phyloP scores from a whole-genome alignment of 805 yeast species.

The Kodamaea restingae region DNA sequence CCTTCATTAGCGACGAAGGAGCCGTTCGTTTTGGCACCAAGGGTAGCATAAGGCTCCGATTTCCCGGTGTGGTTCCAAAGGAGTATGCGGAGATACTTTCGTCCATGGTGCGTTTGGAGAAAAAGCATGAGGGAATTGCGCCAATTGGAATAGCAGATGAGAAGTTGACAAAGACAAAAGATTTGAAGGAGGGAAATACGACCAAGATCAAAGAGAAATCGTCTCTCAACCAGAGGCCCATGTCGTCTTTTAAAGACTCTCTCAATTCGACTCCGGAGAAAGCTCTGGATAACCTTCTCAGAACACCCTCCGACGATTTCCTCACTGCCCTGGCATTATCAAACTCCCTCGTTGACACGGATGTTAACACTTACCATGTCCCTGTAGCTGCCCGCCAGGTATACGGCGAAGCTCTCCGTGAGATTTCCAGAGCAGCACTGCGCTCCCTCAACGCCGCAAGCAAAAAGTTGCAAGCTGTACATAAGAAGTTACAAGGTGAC shows the following conservation, averaged over 20 bases:
- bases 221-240: no score
- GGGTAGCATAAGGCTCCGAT: conserved; percentile 43
- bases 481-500: conserved; percentile 43
- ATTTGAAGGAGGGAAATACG: no score
- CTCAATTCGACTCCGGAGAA: no score
- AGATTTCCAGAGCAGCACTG: conserved; percentile 39
- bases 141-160: conserved; percentile 38
- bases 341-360: conserved; percentile 28
- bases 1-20: conserved; percentile 56
- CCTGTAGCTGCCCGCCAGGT: conserved; percentile 33
- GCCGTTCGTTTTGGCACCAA: conserved; percentile 46
- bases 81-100: conserved; percentile 21
- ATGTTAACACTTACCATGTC: conserved; percentile 34
- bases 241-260: no score
- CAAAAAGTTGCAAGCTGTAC: conserved; percentile 15
- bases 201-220: background rate
- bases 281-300: no score
- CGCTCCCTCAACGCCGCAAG: conserved; percentile 27
- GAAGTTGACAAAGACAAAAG: conserved; percentile 11
- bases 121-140: conserved; percentile 28
- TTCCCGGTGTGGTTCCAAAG: conserved; percentile 51
- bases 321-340: conserved; percentile 34
- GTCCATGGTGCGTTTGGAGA: conserved; percentile 26
- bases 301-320: conserved; percentile 17
- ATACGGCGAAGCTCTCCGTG: conserved; percentile 32